Evolutionary conservation across 139 green algal species (phyloP), one percentile per base, ranked within the genome.

Genomic region (Diplosphaera chodatii): DNA sequence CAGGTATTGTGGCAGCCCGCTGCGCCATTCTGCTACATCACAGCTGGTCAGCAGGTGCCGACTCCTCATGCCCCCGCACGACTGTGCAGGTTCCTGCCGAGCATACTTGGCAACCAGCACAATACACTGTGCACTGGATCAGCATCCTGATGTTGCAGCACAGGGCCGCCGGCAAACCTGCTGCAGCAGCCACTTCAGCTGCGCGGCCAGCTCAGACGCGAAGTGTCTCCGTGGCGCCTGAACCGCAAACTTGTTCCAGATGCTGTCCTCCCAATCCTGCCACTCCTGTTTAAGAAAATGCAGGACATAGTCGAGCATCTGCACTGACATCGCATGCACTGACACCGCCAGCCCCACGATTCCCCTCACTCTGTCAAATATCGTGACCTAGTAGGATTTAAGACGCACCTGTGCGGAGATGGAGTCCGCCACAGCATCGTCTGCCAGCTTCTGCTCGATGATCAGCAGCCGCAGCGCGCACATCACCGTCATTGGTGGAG

Each of bases 181-280:
- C 59, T 79, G 20, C 70, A 80, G 31, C 70, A 80, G 37, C 64
- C 64, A 80, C 31, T 69, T 71, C 20, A 80, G 70, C 59, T 69
- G 20, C 22, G 32, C 62, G 0, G 71, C 75, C 40, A 80, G 70
- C 4, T 22, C 31, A 0, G 66, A 28, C 1, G 70, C 23, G 0
- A 71, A 56, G 1, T 10, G 31, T 1, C 6, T 13, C 1, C 32
- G 55, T 23, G 75, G 70, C 16, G 32, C 48, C 3, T 32, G 30
- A n/a, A 65, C 28, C 30, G 78, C 22, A 71, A 55, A 64, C 15
- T 66, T 34, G 23, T 31, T 27, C 27, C 67, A 3, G 4, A 80
- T 29, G 64, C 37, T 27, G 22, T 64, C 29, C 73, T 78, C 73
- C 73, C 73, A 78, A 21, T 55, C 32, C 20, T 41, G 2, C 66